phyloP scores from a whole-genome alignment of 106 monocot genomes.

The Triglochin maritima region DNA sequence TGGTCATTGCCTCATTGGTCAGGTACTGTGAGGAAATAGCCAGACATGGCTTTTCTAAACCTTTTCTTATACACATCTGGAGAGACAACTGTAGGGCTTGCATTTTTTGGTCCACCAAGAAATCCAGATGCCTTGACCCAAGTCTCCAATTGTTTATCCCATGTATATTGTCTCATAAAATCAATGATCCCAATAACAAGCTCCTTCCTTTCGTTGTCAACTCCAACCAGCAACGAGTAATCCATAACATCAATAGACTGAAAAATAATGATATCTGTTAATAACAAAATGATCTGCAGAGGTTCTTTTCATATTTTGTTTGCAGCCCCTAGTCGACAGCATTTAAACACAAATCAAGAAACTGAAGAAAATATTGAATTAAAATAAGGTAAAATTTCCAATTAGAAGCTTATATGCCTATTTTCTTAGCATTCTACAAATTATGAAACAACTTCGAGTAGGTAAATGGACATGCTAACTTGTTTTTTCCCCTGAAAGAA shows the following conservation, averaged over 20 bases:
- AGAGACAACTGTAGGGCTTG: constrained; percentile 68
- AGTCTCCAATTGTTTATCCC: constrained; percentile 92
- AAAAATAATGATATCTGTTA: neutral
- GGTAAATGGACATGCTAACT: too few relatives aligned
- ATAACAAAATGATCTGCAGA: too few relatives aligned
- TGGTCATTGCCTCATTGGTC: constrained; percentile 20
- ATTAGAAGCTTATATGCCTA: too few relatives aligned
- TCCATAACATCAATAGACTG: constrained; percentile 91
- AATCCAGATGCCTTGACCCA: constrained; percentile 90
- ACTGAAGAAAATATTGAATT: too few relatives aligned
- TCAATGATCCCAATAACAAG: constrained; percentile 89
- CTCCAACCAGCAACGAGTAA: constrained; percentile 78
- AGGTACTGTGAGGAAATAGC: constrained; percentile 73
- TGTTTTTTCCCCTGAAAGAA: too few relatives aligned
- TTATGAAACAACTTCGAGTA: too few relatives aligned
- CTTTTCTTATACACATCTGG: constrained; percentile 82
- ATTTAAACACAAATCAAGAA: neutral
- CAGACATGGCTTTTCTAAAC: constrained; percentile 91
- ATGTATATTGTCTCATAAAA: constrained; percentile 83
- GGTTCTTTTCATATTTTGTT: too few relatives aligned
- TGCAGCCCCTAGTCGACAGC: too few relatives aligned
- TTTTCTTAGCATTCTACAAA: too few relatives aligned
- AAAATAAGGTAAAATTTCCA: too few relatives aligned
- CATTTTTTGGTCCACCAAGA: constrained; percentile 72
- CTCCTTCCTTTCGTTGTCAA: constrained; percentile 67